phyloP scores from a whole-genome alignment of 257 asterid genomes.

The Mitragyna speciosa region DNA sequence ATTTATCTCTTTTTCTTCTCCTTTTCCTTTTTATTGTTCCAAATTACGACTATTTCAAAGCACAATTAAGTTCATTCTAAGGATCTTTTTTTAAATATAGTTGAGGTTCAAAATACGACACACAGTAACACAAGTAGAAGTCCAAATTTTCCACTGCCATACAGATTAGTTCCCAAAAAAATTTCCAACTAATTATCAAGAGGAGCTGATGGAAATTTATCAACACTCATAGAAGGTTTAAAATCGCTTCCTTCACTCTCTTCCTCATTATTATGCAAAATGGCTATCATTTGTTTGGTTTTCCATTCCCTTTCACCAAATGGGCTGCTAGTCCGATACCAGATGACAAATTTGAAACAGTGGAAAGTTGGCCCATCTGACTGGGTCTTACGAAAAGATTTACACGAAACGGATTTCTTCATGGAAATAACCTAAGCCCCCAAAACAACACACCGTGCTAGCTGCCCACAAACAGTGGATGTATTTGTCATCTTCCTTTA shows the following conservation, averaged over 20 bases:
- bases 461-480: neutral
- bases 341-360: neutral
- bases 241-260: no score
- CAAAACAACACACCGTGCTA: neutral
- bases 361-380: neutral
- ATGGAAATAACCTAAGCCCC: neutral
- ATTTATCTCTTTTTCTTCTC: neutral
- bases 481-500: no score
- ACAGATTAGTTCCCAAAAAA: no score
- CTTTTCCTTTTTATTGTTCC: no score
- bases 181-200: neutral
- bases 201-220: neutral
- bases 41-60: no score
- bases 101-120: neutral
- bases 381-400: no score
- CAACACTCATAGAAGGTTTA: neutral
- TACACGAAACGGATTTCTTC: no score
- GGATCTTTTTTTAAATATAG: no score
- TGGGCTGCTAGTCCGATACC: neutral
- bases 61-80: neutral
- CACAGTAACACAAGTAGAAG: no score
- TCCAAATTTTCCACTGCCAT: no score
- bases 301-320: neutral
- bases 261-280: no score
- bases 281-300: neutral